Base-by-base conservation (phyloP, 2,329 filamentous ascomycete species). In the Epichloe scottii region DNA sequence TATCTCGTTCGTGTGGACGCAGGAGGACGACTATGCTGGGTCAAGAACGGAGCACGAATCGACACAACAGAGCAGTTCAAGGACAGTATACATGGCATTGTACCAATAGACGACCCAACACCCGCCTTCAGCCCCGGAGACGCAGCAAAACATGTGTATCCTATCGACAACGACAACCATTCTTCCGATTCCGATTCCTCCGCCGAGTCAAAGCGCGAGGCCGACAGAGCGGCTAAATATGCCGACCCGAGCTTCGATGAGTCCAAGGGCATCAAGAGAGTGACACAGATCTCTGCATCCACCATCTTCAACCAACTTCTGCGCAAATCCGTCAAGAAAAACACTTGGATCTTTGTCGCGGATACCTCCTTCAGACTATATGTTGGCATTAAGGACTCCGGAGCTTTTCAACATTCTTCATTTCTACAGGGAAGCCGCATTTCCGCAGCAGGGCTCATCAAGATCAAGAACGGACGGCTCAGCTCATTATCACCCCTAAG, bases 281-380 rank as follows among this genome's bases (percentile, higher is more conserved):
- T 75, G 14, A 79, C 77, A 46, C 81, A 89, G 60, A 72, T 89
- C 3, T 86, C 79, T 5, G 79, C 85, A 1, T 79, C 84, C 0
- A 83, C 84, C 1, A 75, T 95, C 3, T 78, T 91, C 63, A 88
- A 93, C 65, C 85, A 86, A 56, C 73, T 95, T 5, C 74, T 93
- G 15, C 80, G 87, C 54, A 85, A 87, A 56, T 83, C 85, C 0
- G 85, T 89, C 39, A 86, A 83, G 65, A 89, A 89, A 55, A 90
- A 91, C 61, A 93, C 87, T 4, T 95, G 90, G 90, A 94, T 95
- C 56, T 96, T 95, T 60, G 89, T 90, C 7, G 85, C 86, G 23
- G 89, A 95, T 66, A 91, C 87, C 1, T 84, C 79, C 1, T 93
- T 90, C 64, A 81, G 87, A 1, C 73, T 95, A 0, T 95, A 95